phyloP scores from a whole-genome alignment of 768 basidiomycete species.

The Filobasidium wieringae region DNA sequence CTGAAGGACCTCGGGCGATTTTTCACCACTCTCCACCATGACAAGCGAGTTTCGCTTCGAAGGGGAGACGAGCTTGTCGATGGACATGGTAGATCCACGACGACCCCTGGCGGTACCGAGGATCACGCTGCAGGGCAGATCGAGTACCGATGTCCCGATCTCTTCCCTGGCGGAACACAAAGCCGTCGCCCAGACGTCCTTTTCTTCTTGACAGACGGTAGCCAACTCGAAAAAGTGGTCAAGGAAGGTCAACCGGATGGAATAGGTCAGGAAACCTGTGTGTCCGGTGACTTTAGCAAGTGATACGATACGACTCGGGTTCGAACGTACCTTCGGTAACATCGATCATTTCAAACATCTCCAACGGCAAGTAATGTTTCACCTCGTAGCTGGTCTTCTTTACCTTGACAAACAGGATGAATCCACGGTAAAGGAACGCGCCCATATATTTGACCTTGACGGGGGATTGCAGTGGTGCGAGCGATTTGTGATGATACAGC shows the following conservation, averaged over 20 bases:
- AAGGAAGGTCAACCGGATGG: slow-evolving; percentile 59
- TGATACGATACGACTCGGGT: not conserved
- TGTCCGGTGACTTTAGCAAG: not conserved
- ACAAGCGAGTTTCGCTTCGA: slow-evolving; percentile 23
- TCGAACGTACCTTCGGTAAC: slow-evolving; percentile 56
- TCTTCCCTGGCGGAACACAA: slow-evolving; percentile 46
- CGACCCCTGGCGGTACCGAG: not conserved
- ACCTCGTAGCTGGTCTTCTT: slow-evolving; percentile 70
- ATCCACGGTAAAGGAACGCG: slow-evolving; percentile 82
- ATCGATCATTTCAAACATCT: slow-evolving; percentile 59
- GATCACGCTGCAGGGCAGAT: slow-evolving; percentile 29
- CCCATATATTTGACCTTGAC: slow-evolving; percentile 76
- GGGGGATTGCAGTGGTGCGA: slow-evolving; percentile 43
- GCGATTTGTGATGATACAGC: slow-evolving; percentile 54
- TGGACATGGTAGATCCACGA: not conserved
- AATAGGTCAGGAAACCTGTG: slow-evolving; percentile 64
- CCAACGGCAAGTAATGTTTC: slow-evolving; percentile 73
- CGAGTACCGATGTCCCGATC: slow-evolving; percentile 46
- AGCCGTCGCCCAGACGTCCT: slow-evolving; percentile 69
- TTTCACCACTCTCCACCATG: not conserved
- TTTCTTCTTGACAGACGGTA: slow-evolving; percentile 71
- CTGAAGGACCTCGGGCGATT: not conserved
- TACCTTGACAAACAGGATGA: slow-evolving; percentile 76
- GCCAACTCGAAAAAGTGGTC: slow-evolving; percentile 75
- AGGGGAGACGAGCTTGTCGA: slow-evolving; percentile 11